Conservation (phyloP, 768 basidiomycete species). For the Tremella fuciformis region DNA sequence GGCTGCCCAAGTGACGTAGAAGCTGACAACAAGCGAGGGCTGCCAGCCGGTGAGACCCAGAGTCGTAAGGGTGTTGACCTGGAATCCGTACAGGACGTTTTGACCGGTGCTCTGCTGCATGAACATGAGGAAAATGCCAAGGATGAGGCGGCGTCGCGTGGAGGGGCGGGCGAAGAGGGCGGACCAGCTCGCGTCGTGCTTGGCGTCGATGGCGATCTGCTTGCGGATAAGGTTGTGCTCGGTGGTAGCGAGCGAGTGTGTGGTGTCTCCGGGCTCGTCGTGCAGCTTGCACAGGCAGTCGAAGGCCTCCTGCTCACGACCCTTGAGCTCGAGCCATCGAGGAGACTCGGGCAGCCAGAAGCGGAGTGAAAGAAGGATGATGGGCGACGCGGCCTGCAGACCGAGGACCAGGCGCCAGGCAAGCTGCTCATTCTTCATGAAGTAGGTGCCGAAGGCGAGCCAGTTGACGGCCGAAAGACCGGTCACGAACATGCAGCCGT, state of each 20-base stretch:
- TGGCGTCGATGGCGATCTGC: conserved; percentile 9
- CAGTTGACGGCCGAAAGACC: conserved; percentile 7
- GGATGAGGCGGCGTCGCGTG: neutral
- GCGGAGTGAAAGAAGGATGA: neutral
- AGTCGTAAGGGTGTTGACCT: conserved; percentile 6
- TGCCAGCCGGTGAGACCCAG: conserved; percentile 9
- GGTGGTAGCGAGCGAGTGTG: neutral
- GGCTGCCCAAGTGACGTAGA: conserved; percentile 6
- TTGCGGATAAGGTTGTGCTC: conserved; percentile 2
- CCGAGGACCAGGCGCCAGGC: conserved; percentile 1
- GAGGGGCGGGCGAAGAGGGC: conserved; percentile 7
- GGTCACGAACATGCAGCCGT: conserved; percentile 9
- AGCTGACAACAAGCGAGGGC: conserved; percentile 5
- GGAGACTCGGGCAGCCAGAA: conserved; percentile 6
- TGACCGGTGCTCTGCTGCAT: conserved; percentile 10
- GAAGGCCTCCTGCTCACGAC: conserved; percentile 2
- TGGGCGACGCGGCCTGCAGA: neutral
- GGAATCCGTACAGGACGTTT: conserved; percentile 8
- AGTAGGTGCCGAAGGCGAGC: conserved; percentile 5
- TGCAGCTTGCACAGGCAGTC: neutral
- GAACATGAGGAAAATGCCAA: conserved; percentile 7
- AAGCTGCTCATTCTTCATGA: neutral
- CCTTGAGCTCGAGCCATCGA: neutral
- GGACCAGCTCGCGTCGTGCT: neutral
- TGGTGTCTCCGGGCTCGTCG: neutral